Conservation (phyloP, 305 asterid genomes). For the Coffea humblotiana region DNA sequence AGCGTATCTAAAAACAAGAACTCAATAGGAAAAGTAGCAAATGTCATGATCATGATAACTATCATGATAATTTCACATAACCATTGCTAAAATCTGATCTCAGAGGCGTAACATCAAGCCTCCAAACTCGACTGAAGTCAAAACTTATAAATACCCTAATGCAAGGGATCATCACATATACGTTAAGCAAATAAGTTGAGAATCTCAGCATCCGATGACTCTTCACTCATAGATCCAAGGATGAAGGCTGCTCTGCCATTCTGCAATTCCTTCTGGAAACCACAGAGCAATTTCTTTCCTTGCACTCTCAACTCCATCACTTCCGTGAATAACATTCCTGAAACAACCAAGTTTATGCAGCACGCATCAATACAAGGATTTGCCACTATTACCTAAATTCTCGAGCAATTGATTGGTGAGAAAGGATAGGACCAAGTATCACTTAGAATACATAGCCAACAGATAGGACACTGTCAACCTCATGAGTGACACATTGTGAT, state of each 20-base stretch:
- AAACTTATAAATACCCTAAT: neutral
- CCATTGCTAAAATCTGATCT: neutral
- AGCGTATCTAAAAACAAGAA: neutral
- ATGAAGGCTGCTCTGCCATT: conserved; percentile 84
- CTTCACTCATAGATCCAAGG: conserved; percentile 69
- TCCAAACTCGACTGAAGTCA: neutral
- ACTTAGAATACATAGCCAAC: neutral
- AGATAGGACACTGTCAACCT: neutral
- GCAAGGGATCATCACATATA: neutral
- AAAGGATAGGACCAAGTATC: neutral
- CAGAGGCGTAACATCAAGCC: neutral
- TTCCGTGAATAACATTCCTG: conserved; percentile 91
- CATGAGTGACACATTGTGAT: neutral
- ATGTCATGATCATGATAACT: neutral
- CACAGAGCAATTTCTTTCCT: conserved; percentile 88
- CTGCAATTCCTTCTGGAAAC: conserved; percentile 84
- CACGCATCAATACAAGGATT: neutral
- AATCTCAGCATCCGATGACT: neutral
- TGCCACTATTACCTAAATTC: neutral
- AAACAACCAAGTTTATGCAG: conserved; percentile 11
- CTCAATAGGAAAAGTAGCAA: neutral
- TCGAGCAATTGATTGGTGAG: neutral
- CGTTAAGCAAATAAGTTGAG: neutral
- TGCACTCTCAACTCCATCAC: conserved; percentile 87
- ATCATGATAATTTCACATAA: neutral